These are phyloP conservation scores for Fraxinus xanthoxyloides DNA, from an alignment of 305 asterid species.

Conservation along the genomic window DNA sequence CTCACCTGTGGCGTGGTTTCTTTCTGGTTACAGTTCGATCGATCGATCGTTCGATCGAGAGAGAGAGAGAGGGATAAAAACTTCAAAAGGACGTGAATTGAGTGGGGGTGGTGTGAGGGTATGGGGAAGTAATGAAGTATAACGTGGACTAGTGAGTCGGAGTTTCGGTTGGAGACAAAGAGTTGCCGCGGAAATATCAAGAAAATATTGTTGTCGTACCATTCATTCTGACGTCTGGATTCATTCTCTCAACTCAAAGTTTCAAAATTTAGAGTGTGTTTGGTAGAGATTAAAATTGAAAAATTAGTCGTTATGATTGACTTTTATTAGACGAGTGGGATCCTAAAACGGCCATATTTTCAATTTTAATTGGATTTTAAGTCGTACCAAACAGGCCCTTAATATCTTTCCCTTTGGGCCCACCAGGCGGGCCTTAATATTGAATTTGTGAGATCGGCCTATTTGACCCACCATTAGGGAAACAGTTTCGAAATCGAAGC, in stretches of 20 bases:
- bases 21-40: neutral
- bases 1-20: constrained; percentile 2
- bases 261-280: too few species aligned
- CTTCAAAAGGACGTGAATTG: neutral
- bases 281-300: too few species aligned
- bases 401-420: neutral
- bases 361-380: too few species aligned
- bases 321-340: too few species aligned
- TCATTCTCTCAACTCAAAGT: too few species aligned
- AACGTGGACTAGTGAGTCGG: neutral
- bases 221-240: too few species aligned
- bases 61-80: neutral
- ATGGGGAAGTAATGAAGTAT: neutral
- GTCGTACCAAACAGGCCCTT: too few species aligned
- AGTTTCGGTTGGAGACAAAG: neutral
- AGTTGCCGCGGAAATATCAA: neutral
- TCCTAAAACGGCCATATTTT: too few species aligned
- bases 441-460: neutral
- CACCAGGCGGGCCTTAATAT: neutral
- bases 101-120: neutral
- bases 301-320: too few species aligned
- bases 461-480: too few species aligned
- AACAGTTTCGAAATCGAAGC: too few species aligned
- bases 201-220: neutral
- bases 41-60: too few species aligned